These are phyloP conservation scores for Trichosanthes truncata DNA, from an alignment of 306 rosid species.

Conservation along the genomic window DNA sequence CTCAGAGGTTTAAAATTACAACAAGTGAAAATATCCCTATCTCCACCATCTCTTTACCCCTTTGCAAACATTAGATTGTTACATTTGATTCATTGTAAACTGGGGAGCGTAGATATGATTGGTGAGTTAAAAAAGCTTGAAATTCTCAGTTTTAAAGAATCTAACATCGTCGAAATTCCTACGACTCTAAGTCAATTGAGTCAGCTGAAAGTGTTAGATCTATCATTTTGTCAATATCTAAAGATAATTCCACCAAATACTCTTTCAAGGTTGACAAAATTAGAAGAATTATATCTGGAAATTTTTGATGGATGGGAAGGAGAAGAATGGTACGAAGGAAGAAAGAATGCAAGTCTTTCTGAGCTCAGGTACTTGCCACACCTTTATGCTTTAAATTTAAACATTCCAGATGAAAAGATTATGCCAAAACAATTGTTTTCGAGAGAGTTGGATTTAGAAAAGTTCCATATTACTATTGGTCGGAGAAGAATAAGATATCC, in stretches of 20 bases:
- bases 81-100: background rate
- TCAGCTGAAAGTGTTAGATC: background rate
- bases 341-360: slow-evolving; percentile 3
- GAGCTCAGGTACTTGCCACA: background rate
- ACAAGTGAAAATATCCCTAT: no score
- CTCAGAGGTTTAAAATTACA: background rate
- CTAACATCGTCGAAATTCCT: background rate
- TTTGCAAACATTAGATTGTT: background rate
- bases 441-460: background rate
- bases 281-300: slow-evolving; percentile 9
- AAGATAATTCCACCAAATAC: background rate
- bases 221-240: background rate
- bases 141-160: background rate
- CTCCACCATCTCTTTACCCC: background rate
- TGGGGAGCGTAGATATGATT: slow-evolving; percentile 1
- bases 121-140: slow-evolving; percentile 11
- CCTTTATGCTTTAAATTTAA: background rate
- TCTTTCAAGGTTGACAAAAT: slow-evolving; percentile 5
- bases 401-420: background rate
- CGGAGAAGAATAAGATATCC: fast-evolving
- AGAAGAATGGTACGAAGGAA: background rate
- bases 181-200: background rate
- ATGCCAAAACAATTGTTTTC: background rate
- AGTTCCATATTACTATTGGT: background rate
- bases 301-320: slow-evolving; percentile 4